Conservation (phyloP, 768 basidiomycete species). For the Phanerochaete carnosa region DNA sequence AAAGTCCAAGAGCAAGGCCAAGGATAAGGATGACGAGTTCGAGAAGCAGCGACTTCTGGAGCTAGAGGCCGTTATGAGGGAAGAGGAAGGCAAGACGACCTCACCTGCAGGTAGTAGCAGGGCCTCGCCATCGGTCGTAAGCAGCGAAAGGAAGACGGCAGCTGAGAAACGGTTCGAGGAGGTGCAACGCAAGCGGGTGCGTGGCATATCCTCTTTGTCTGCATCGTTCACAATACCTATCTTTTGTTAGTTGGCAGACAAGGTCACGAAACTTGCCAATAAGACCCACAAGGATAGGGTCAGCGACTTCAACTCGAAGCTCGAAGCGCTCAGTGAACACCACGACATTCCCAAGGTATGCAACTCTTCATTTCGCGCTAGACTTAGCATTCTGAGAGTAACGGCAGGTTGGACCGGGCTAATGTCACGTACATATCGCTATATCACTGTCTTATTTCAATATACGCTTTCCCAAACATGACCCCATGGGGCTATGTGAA, state of each 20-base stretch:
- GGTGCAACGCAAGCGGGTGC: slow-evolving; percentile 74
- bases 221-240: neutral
- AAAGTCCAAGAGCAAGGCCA: slow-evolving; percentile 62
- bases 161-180: slow-evolving; percentile 89
- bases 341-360: slow-evolving; percentile 90
- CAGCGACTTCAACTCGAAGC: slow-evolving; percentile 81
- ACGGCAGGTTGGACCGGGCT: slow-evolving; percentile 80
- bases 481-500: neutral
- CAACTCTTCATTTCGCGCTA: slow-evolving; percentile 12
- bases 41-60: slow-evolving; percentile 48
- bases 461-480: neutral
- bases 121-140: slow-evolving; percentile 55
- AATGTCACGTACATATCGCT: slow-evolving; percentile 30
- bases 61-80: slow-evolving; percentile 40
- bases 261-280: slow-evolving; percentile 70
- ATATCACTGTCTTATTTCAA: neutral
- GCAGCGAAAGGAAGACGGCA: slow-evolving; percentile 68
- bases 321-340: slow-evolving; percentile 88
- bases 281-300: slow-evolving; percentile 95
- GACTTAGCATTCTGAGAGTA: slow-evolving; percentile 10
- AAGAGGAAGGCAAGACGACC: slow-evolving; percentile 34
- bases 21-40: slow-evolving; percentile 33
- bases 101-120: slow-evolving; percentile 55
- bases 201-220: slow-evolving; percentile 12
- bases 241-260: slow-evolving; percentile 59